These are phyloP conservation scores for Claviceps citrina DNA, from an alignment of 2,329 filamentous ascomycete species.

Conservation along the genomic window DNA sequence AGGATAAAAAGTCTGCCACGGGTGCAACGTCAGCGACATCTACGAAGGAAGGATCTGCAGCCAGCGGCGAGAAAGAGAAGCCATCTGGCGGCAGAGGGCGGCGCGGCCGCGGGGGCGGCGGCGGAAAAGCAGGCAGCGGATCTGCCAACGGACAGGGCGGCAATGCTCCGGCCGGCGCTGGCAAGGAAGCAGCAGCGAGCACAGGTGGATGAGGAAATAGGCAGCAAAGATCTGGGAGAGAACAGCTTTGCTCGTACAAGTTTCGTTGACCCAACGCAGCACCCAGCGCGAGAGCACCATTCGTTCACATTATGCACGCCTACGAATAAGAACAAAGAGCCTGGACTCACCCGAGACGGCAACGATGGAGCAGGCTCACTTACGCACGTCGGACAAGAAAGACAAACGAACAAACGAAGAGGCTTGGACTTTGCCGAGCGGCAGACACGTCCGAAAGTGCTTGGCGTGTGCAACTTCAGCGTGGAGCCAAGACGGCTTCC, in stretches of 20 bases:
- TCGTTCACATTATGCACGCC: background rate
- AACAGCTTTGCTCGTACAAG: constrained; percentile 1
- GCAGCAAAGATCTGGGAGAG: background rate
- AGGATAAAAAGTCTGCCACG: constrained; percentile 36
- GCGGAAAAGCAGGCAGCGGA: constrained; percentile 10
- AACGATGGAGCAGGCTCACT: background rate
- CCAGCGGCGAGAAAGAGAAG: constrained; percentile 13
- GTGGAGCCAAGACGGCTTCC: background rate
- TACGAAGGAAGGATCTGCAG: constrained; percentile 3
- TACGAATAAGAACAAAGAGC: background rate
- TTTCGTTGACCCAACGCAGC: constrained; percentile 2
- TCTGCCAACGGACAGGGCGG: constrained; percentile 4
- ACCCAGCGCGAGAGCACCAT: background rate
- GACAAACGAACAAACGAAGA: background rate
- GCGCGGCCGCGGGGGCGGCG: constrained; percentile 18
- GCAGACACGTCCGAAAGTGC: background rate
- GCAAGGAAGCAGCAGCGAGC: constrained; percentile 3
- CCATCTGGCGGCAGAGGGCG: constrained; percentile 16
- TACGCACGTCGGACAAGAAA: background rate
- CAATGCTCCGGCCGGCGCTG: constrained; percentile 2
- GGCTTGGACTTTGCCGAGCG: background rate
- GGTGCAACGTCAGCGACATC: constrained; percentile 7
- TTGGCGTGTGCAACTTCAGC: background rate
- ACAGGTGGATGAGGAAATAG: constrained; percentile 6
- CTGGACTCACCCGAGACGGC: background rate